Conservation (phyloP, 2,329 filamentous ascomycete species). For the Nothomitra cinnamomea region DNA sequence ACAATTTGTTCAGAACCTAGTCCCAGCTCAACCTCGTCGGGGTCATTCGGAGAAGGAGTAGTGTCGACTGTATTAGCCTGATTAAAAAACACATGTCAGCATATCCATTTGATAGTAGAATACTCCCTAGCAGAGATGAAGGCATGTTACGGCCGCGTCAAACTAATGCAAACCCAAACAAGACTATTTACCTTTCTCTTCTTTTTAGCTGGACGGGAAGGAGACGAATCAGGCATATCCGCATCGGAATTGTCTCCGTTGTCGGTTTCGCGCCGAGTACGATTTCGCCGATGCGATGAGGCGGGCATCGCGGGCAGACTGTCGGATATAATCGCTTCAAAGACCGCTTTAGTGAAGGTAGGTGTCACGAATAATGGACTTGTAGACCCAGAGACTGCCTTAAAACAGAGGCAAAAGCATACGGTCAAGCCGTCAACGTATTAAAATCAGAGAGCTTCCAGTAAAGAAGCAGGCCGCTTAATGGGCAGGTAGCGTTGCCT, state of each 20-base stretch:
- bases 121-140: too few species aligned
- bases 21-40: not conserved
- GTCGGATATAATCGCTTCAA: not conserved
- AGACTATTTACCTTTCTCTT: conserved; percentile 4
- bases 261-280: conserved; percentile 3
- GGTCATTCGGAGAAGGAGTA: conserved; percentile 3
- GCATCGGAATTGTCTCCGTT: conserved; percentile 2
- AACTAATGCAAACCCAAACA: too few species aligned
- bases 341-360: not conserved
- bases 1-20: conserved; percentile 26
- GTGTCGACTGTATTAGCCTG: not conserved
- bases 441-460: too few species aligned
- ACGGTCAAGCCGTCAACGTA: not conserved
- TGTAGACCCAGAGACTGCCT: too few species aligned
- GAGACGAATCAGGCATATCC: conserved; percentile 5
- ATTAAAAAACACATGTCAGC: not conserved
- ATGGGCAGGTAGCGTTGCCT: too few species aligned
- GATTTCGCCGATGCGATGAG: conserved; percentile 4
- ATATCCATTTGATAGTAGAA: too few species aligned
- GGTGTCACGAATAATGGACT: too few species aligned
- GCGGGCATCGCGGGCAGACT: conserved; percentile 1
- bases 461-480: too few species aligned
- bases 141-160: too few species aligned
- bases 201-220: conserved; percentile 5
- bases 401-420: not conserved